Conservation (phyloP, 768 basidiomycete genomes). For the Rubroboletus satanas region DNA sequence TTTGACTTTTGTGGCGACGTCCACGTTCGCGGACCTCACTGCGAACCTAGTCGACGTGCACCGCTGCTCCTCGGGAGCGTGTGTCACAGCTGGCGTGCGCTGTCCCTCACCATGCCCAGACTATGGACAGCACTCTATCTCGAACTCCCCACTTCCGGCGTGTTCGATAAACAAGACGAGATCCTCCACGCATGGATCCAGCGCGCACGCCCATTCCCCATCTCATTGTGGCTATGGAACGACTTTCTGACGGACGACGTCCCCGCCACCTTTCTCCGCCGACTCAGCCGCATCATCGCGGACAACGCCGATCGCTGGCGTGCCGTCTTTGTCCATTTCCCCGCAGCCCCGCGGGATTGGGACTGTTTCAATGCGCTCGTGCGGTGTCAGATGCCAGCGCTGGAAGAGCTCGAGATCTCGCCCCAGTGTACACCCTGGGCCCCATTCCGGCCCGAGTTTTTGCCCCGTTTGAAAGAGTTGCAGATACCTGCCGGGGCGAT, state of each 20-base stretch:
- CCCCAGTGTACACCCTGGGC: slow-evolving; percentile 32
- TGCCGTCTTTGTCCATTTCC: slow-evolving; percentile 31
- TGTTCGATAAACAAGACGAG: slow-evolving; percentile 21
- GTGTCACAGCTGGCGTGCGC: slow-evolving; percentile 27
- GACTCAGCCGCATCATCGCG: slow-evolving; percentile 14
- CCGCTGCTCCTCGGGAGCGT: slow-evolving; percentile 29
- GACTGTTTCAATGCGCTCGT: slow-evolving; percentile 25
- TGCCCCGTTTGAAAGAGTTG: slow-evolving; percentile 23
- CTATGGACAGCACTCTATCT: slow-evolving; percentile 33
- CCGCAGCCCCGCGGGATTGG: slow-evolving; percentile 27
- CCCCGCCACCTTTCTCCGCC: slow-evolving; percentile 24
- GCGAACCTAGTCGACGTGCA: slow-evolving; percentile 28
- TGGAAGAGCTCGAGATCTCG: slow-evolving; percentile 32
- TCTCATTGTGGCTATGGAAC: slow-evolving; percentile 31
- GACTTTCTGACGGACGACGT: slow-evolving; percentile 33
- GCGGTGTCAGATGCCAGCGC: slow-evolving; percentile 21
- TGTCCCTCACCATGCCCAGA: slow-evolving; percentile 28
- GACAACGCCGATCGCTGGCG: slow-evolving; percentile 29
- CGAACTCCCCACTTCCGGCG: slow-evolving; percentile 26
- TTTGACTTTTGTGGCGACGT: slow-evolving; percentile 32
- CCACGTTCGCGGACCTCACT: slow-evolving; percentile 25
- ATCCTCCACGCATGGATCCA: slow-evolving; percentile 27
- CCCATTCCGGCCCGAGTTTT: slow-evolving; percentile 26
- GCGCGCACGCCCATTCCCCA: slow-evolving; percentile 23
- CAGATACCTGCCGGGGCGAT: slow-evolving; percentile 31